These are phyloP conservation scores for Chloranthus sessilifolius DNA, from an alignment of 164 flowering plant genomes.

Conservation along the genomic window DNA sequence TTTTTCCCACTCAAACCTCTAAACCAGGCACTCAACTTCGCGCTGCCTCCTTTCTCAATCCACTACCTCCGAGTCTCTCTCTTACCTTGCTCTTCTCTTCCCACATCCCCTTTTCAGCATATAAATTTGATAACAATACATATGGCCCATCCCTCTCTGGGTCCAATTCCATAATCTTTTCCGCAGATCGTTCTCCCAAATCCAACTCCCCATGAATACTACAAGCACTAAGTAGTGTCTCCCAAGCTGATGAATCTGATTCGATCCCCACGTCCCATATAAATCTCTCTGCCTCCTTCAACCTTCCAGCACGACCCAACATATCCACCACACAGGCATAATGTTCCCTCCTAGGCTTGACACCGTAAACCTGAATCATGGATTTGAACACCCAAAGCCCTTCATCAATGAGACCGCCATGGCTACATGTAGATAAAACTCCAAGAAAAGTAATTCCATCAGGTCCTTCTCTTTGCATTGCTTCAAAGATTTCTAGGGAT, in stretches of 20 bases:
- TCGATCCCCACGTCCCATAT: constrained; percentile 63
- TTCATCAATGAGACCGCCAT: constrained; percentile 61
- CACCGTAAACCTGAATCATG: constrained; percentile 38
- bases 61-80: constrained; percentile 64
- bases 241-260: constrained; percentile 64
- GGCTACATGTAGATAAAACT: constrained; percentile 68
- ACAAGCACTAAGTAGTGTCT: constrained; percentile 60
- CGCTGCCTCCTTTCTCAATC: constrained; percentile 59
- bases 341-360: constrained; percentile 52
- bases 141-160: constrained; percentile 65
- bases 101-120: constrained; percentile 71
- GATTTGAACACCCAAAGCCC: constrained; percentile 41
- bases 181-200: constrained; percentile 41
- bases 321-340: constrained; percentile 60
- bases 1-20: constrained; percentile 45
- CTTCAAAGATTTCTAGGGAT: constrained; percentile 39
- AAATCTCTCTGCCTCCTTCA: constrained; percentile 51
- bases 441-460: constrained; percentile 69
- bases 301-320: constrained; percentile 53
- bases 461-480: constrained; percentile 62
- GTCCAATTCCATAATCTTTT: constrained; percentile 50
- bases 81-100: constrained; percentile 48
- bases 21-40: constrained; percentile 84
- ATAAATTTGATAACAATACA: constrained; percentile 70
- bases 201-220: constrained; percentile 58